Conservation (phyloP, 2,329 filamentous ascomycete species). For the Calycina marina region DNA sequence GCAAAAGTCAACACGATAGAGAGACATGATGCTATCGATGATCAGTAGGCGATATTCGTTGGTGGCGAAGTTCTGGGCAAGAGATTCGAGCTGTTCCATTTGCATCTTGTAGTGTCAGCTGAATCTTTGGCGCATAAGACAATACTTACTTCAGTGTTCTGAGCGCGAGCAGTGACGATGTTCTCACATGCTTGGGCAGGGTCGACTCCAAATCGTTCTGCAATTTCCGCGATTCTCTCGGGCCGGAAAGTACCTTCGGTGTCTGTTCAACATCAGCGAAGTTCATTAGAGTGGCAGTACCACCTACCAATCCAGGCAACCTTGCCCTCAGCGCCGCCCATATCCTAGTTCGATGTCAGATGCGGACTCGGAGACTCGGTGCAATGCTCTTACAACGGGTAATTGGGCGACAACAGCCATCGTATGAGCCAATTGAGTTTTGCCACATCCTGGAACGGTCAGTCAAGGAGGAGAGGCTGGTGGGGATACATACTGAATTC, state of each 20-base stretch:
- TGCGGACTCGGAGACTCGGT: not conserved
- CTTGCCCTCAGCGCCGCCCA: conserved; percentile 53
- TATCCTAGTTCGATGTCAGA: conserved; percentile 26
- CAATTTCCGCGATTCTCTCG: conserved; percentile 51
- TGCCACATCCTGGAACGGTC: conserved; percentile 36
- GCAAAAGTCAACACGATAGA: conserved; percentile 52
- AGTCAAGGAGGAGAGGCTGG: not conserved
- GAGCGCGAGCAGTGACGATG: conserved; percentile 47
- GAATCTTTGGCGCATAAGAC: not conserved
- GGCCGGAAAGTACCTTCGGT: conserved; percentile 53
- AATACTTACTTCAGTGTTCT: conserved; percentile 42
- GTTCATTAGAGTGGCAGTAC: not conserved
- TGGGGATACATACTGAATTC: conserved; percentile 32
- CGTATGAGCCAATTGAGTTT: conserved; percentile 56
- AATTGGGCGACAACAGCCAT: conserved; percentile 48
- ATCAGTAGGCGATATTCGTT: conserved; percentile 52
- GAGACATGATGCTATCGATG: conserved; percentile 57
- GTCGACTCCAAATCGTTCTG: conserved; percentile 49
- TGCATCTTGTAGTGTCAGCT: conserved; percentile 30
- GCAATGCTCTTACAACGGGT: conserved; percentile 25
- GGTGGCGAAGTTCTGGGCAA: conserved; percentile 44
- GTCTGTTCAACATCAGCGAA: conserved; percentile 21
- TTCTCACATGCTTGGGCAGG: conserved; percentile 47
- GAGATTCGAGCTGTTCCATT: conserved; percentile 45
- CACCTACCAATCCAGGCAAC: conserved; percentile 47